phyloP scores from a whole-genome alignment of 164 flowering plant species.

The Akebia trifoliata region DNA sequence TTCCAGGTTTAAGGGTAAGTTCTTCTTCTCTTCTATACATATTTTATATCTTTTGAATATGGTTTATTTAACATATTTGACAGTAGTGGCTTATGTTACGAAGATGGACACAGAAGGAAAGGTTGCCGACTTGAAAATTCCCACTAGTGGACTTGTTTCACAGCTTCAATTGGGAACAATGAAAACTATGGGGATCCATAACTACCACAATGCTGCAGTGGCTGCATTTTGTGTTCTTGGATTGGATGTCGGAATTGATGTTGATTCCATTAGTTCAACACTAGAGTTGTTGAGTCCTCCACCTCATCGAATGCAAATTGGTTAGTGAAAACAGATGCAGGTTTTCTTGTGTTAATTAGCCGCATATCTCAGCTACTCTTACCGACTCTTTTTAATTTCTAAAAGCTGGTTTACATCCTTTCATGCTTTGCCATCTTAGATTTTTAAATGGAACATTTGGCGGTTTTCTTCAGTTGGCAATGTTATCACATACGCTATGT shows the following conservation, averaged over 20 bases:
- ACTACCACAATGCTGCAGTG: constrained; percentile 41
- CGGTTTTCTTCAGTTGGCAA: too few relatives aligned
- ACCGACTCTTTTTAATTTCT: constrained; percentile 1
- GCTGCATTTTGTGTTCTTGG: constrained; percentile 39
- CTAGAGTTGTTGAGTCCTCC: constrained; percentile 23
- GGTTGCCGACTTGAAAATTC: constrained; percentile 30
- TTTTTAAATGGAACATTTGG: background rate
- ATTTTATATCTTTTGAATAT: background rate
- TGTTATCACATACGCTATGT: too few relatives aligned
- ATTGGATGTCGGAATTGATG: constrained; percentile 29
- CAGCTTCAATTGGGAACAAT: constrained; percentile 26
- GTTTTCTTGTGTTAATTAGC: background rate
- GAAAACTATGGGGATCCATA: constrained; percentile 34
- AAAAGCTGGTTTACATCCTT: background rate
- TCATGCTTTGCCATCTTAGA: background rate
- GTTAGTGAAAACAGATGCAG: constrained; percentile 16
- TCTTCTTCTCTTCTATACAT: background rate
- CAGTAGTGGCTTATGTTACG: constrained; percentile 5
- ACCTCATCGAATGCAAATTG: constrained; percentile 43
- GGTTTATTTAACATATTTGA: constrained; percentile 11
- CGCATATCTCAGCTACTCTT: background rate
- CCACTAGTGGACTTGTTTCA: constrained; percentile 24
- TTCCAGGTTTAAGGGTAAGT: constrained; percentile 39
- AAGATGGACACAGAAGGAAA: constrained; percentile 33
- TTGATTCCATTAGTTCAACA: constrained; percentile 27